phyloP scores from a whole-genome alignment of 768 basidiomycete species.

The Zangia roseola region DNA sequence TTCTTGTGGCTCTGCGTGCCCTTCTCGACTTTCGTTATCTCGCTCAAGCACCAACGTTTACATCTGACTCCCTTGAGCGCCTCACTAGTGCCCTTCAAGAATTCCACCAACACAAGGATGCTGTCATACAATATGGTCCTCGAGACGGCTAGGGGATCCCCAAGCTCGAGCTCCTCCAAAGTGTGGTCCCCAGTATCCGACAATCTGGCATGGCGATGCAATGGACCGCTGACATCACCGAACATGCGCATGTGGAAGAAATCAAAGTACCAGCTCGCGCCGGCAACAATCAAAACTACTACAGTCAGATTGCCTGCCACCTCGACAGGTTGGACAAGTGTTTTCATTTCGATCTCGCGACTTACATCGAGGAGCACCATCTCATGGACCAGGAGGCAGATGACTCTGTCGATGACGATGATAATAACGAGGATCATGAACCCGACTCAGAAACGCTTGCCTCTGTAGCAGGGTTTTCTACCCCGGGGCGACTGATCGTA shows the following conservation, averaged over 20 bases:
- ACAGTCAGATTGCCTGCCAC: background rate
- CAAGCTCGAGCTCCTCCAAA: background rate
- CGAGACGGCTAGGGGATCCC: background rate
- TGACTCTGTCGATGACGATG: background rate
- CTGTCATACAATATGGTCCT: conserved; percentile 27
- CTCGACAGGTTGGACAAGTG: background rate
- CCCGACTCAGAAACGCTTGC: background rate
- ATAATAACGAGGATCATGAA: background rate
- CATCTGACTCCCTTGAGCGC: conserved; percentile 23
- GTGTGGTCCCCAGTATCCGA: too few relatives aligned
- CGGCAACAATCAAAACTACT: background rate
- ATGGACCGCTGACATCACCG: background rate
- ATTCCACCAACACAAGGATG: conserved; percentile 39
- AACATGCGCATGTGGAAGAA: background rate
- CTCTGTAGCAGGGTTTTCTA: background rate
- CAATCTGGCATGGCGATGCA: conserved; percentile 10
- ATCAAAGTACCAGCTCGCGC: background rate
- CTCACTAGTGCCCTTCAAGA: conserved; percentile 27
- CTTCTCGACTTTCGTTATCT: conserved; percentile 42
- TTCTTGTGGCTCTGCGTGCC: conserved; percentile 14
- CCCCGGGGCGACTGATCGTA: background rate
- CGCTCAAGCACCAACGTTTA: conserved; percentile 36
- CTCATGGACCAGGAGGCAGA: background rate
- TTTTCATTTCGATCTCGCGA: background rate
- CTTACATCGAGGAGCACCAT: background rate